These are phyloP conservation scores for Rusavskia elegans DNA, from an alignment of 495 filamentous ascomycete genomes.

Conservation along the genomic window DNA sequence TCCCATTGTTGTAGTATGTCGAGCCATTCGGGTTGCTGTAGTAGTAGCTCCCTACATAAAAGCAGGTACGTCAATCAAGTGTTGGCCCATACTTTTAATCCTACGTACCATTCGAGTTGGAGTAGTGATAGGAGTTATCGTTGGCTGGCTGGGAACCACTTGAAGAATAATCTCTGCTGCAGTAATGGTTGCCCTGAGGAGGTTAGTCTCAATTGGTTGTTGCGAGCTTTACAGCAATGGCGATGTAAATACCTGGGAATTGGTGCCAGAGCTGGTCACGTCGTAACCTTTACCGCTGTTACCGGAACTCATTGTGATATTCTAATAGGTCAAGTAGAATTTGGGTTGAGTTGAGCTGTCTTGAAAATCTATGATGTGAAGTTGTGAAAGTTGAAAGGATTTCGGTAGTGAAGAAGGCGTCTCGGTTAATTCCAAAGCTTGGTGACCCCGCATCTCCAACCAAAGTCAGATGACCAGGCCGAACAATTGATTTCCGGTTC, in stretches of 20 bases:
- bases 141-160: constrained; percentile 23
- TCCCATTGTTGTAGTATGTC: constrained; percentile 33
- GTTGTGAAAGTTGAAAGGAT: too few relatives aligned
- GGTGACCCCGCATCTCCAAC: too few relatives aligned
- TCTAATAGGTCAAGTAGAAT: neutral
- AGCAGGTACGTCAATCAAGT: neutral
- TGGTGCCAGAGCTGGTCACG: constrained; percentile 28
- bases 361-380: neutral
- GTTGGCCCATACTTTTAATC: neutral
- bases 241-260: constrained; percentile 23
- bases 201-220: neutral
- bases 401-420: too few relatives aligned
- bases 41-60: constrained; percentile 29
- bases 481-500: too few relatives aligned
- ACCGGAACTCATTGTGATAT: neutral
- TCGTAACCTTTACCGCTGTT: constrained; percentile 19
- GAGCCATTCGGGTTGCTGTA: constrained; percentile 36
- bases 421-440: too few relatives aligned
- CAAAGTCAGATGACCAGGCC: too few relatives aligned
- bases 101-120: constrained; percentile 23
- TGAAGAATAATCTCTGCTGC: constrained; percentile 27
- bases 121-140: constrained; percentile 33
- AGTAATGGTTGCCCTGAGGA: constrained; percentile 33
- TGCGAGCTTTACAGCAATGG: neutral
- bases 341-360: neutral